Conservation (phyloP, 345 rosid species). For the Corchorus olitorius region DNA sequence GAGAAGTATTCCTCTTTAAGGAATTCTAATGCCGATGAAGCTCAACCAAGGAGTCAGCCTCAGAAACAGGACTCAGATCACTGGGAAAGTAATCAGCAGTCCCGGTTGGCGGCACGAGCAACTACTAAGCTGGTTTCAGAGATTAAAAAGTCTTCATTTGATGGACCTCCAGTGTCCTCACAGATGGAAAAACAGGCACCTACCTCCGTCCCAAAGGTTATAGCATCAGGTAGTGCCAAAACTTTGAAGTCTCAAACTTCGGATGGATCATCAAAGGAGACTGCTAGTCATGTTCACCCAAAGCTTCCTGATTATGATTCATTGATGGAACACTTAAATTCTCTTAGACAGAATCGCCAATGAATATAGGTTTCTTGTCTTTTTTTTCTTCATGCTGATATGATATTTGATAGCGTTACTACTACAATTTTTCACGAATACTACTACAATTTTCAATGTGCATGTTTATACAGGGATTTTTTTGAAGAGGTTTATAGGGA, state of each 20-base stretch:
- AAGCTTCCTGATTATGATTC: constrained; percentile 86
- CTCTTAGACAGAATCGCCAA: constrained; percentile 46
- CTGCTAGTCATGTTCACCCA: constrained; percentile 79
- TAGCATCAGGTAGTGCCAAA: constrained; percentile 33
- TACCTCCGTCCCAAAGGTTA: constrained; percentile 30
- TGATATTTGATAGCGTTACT: not conserved
- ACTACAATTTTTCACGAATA: not conserved
- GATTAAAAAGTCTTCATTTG: constrained; percentile 25
- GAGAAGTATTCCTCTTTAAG: constrained; percentile 14
- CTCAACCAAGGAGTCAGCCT: constrained; percentile 5
- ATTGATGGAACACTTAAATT: constrained; percentile 56
- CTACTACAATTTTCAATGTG: not conserved
- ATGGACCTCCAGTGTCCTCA: constrained; percentile 17
- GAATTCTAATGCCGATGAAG: constrained; percentile 9
- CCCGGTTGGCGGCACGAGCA: constrained; percentile 25
- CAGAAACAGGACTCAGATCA: not conserved
- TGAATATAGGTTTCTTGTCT: constrained; percentile 20
- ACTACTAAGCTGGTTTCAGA: constrained; percentile 26
- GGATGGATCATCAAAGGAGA: constrained; percentile 33
- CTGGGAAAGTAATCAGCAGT: constrained; percentile 15
- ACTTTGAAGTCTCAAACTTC: constrained; percentile 27
- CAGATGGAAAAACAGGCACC: constrained; percentile 37
- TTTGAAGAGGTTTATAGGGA: not conserved
- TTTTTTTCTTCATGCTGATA: not conserved
- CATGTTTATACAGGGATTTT: constrained; percentile 1